Base-by-base conservation (phyloP, 1,284 basidiomycete genomes). In the Erythrobasidium hasegawianum region DNA sequence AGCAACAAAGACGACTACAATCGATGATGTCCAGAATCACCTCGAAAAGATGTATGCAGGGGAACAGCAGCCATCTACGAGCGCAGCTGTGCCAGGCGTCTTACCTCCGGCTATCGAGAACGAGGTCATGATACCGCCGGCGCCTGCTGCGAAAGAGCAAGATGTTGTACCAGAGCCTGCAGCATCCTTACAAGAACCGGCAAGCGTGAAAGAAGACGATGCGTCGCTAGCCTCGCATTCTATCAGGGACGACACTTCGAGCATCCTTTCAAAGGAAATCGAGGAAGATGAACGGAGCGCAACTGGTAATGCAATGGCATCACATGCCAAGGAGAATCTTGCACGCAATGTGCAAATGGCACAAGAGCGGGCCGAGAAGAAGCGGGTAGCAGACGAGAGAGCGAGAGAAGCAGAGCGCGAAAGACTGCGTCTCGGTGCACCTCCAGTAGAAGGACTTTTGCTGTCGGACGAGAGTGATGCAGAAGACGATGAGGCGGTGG, bases 391-490 rank as follows among this genome's bases (percentile, higher is more conserved):
- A n/a, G 59, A 62, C 27, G 67, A 58, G 27, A 22, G 38, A 29
- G 61, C 50, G 33, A 38, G 47, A 4, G 72, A 71, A 38, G 68
- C 62, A 13, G 67, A 68, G 33, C 68, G 58, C 49, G 64, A 59
- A 39, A 29, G 53, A 16, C 49, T 65, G 62, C 54, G 62, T 8
- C 29, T 65, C 1, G 27, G 38, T 33, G 58, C 47, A 16, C 56
- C 57, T 11, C 68, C 68, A 20, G 54, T 69, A 1, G 57, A 64
- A 59, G 68, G 68, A 38, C 41, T 88, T 13, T 87, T 89, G 74
- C 70, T 89, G 71, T 88, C 87, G 72, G 88, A 90, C 74, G 88
- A 90, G 76, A 90, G 89, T 72, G 87, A 88, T 24, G 80, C 70
- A 47, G 83, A 84, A 27, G 84, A 81, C 40, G 83, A 82, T 1